phyloP scores from a whole-genome alignment of 2,329 filamentous ascomycete genomes.

The Neopestalotiopsis rosae region DNA sequence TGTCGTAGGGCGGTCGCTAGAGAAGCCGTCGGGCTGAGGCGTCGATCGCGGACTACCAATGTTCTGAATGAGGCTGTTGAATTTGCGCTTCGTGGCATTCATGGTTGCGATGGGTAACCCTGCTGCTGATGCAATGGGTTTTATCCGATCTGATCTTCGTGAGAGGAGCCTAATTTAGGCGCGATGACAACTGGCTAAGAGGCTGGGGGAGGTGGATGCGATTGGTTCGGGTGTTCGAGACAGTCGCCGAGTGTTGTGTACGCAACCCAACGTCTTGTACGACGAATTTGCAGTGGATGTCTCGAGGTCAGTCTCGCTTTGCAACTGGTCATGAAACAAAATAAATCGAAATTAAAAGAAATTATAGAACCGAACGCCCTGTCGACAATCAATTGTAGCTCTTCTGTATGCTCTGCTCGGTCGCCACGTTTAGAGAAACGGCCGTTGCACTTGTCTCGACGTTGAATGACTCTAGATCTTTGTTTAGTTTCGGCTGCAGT shows the following conservation, averaged over 20 bases:
- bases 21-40: slow-evolving; percentile 45
- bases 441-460: background rate
- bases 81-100: slow-evolving; percentile 84
- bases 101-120: slow-evolving; percentile 46
- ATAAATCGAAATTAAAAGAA: background rate
- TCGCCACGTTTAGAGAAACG: background rate
- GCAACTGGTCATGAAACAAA: background rate
- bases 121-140: background rate
- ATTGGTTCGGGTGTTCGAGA: slow-evolving; percentile 2
- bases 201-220: background rate
- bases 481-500: background rate
- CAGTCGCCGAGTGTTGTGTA: background rate
- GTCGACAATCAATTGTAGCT: background rate
- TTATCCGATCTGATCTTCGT: background rate
- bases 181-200: background rate
- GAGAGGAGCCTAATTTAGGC: background rate
- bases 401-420: background rate
- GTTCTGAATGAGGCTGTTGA: slow-evolving; percentile 75
- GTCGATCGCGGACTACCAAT: slow-evolving; percentile 56
- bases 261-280: background rate
- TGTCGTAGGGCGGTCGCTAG: slow-evolving; percentile 35
- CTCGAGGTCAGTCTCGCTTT: background rate
- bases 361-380: background rate
- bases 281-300: background rate
- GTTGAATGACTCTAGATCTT: background rate